Evolutionary conservation across 2,329 filamentous ascomycete species (phyloP), one percentile per base, ranked within the genome.

Genomic region (Exophiala dermatitidis): DNA sequence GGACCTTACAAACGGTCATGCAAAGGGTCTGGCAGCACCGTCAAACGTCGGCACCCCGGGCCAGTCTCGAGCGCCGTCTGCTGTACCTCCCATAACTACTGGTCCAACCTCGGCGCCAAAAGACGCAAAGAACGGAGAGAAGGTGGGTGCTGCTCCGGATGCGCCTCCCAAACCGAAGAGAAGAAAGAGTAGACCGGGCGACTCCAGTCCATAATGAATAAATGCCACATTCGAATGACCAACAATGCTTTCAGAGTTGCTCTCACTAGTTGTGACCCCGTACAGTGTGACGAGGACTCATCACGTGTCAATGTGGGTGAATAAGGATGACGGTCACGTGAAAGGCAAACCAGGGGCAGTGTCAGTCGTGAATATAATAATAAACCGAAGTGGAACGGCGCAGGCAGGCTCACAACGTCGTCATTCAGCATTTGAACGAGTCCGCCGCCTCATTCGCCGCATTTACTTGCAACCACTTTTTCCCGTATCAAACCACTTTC

Each of bases 1-100:
- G 5, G 71, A 72, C 5, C 38, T 47, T 34, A 10, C 52, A 28
- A 30, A 43, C 32, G 34, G 49, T 43, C 53, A 53, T 26, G n/a
- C 47, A 2, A 60, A 56, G 36, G 48, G n/a, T 33, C 36, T 28
- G 12, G 28, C 26, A 7, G 28, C 41, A 26, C 29, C 47, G 4
- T 49, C 41, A 8, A 12, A 29, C 7, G 36, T 38, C 38, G 55
- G 28, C 1, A 56, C 55, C 1, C 58, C 58, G 3, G 36, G 32
- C 19, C 55, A 54, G 30, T 58, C 58, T 5, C 52, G 58, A 34
- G 55, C 58, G 29, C 34, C 47, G n/a, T 60, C 58, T 28, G 48
- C 43, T 6, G 38, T 54, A 34, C 53, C 51, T 26, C 28, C 45
- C 5, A 28, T 42, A 37, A 29, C 36, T n/a, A 50, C n/a, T 37